Evolutionary conservation across 169 alveolate genomes (phyloP).

Genomic region (Plasmodium coatneyi): DNA sequence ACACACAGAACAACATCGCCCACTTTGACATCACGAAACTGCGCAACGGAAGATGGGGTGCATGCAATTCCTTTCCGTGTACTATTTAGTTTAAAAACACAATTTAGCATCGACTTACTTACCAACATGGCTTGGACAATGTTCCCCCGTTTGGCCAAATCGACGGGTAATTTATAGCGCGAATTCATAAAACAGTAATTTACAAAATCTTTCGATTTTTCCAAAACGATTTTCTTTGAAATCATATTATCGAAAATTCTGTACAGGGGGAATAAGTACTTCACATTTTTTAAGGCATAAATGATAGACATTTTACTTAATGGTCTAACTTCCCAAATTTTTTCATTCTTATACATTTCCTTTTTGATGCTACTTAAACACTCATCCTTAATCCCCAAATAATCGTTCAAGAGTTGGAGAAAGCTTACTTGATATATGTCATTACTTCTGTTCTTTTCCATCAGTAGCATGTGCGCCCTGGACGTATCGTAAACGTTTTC

Average conservation of each 20-base stretch:
- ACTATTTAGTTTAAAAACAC: conserved; percentile 79
- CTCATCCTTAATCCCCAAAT: conserved; percentile 72
- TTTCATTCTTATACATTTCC: conserved; percentile 75
- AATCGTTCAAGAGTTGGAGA: conserved; percentile 54
- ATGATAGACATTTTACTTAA: conserved; percentile 52
- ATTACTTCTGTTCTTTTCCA: conserved; percentile 38
- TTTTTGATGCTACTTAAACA: conserved; percentile 59
- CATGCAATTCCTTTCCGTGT: conserved; percentile 80
- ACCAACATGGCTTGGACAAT: conserved; percentile 74
- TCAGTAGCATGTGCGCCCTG: conserved; percentile 69
- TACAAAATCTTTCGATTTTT: conserved; percentile 67
- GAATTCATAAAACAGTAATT: conserved; percentile 68
- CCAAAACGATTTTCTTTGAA: conserved; percentile 54
- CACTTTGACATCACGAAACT: conserved; percentile 76
- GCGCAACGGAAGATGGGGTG: conserved; percentile 80
- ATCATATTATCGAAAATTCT: conserved; percentile 54
- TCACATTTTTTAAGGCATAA: conserved; percentile 75
- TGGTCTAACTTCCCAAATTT: conserved; percentile 74
- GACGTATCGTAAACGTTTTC: conserved; percentile 81
- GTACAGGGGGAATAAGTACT: conserved; percentile 57
- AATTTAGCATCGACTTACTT: conserved; percentile 62
- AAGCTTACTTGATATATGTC: conserved; percentile 72
- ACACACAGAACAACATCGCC: conserved; percentile 76
- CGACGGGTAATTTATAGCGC: conserved; percentile 54
- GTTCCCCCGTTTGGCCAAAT: conserved; percentile 55